These are phyloP conservation scores for Pythium guiyangense DNA, from an alignment of 352 stramenopile species.

Conservation along the genomic window DNA sequence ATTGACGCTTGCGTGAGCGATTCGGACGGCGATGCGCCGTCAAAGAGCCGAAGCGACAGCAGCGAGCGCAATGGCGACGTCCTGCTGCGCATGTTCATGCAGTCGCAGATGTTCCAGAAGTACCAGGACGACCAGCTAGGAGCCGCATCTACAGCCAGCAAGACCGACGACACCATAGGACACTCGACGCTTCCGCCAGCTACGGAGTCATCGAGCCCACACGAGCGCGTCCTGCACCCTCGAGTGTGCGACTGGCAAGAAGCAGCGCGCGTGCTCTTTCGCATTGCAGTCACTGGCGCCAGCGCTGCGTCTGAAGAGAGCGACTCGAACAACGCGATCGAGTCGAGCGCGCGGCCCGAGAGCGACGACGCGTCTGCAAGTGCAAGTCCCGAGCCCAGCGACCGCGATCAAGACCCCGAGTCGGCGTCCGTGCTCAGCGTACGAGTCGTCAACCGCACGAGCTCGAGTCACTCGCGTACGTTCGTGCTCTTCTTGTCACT, in stretches of 20 bases:
- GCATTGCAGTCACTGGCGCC: constrained; percentile 32
- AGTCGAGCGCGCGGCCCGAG: neutral
- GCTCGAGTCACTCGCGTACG: constrained; percentile 11
- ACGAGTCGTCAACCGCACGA: neutral
- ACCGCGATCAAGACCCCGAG: too few relatives aligned
- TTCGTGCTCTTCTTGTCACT: neutral
- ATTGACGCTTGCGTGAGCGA: constrained; percentile 15
- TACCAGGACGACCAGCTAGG: constrained; percentile 33
- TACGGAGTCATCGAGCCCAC: neutral
- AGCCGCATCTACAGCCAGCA: neutral
- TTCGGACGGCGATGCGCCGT: neutral
- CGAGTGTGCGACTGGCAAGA: constrained; percentile 20
- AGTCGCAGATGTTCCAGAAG: constrained; percentile 55
- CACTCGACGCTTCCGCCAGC: neutral
- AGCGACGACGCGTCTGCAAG: too few relatives aligned
- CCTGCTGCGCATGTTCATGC: constrained; percentile 26
- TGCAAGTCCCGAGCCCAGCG: too few relatives aligned
- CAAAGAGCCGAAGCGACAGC: neutral
- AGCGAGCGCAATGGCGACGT: constrained; percentile 5
- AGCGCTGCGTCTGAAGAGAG: constrained; percentile 1
- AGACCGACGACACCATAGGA: too few relatives aligned
- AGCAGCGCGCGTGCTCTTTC: constrained; percentile 26
- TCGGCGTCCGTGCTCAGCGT: neutral
- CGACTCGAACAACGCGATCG: neutral
- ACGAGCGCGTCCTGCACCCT: neutral